Percentiles rank a stretch among this genome's conserved stretches.
Conservation (phyloP, 1,139 yeast species). For the Hemisphaericaspora xylofermentans region DNA sequence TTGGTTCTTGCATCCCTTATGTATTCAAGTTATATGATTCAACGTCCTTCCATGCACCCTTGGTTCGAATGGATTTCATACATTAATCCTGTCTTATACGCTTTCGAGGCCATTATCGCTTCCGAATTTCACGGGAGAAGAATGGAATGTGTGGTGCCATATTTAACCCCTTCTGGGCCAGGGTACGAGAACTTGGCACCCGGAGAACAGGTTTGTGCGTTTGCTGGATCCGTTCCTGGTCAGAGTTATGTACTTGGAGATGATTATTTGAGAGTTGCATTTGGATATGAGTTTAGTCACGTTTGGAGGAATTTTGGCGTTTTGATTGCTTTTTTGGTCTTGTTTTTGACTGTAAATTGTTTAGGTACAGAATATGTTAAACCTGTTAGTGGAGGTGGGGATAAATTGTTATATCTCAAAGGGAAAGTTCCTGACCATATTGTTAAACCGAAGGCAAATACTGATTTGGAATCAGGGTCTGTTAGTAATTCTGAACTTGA, state of each 20-base stretch:
- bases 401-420: conserved; percentile 54
- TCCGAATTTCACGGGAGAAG: conserved; percentile 56
- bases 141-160: conserved; percentile 46
- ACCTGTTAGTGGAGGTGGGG: conserved; percentile 58
- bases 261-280: conserved; percentile 42
- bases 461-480: conserved; percentile 15
- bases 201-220: conserved; percentile 50
- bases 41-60: conserved; percentile 58
- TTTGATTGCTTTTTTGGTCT: conserved; percentile 52
- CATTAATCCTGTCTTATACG: conserved; percentile 55
- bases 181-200: conserved; percentile 41
- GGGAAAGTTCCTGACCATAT: conserved; percentile 46
- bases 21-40: conserved; percentile 58
- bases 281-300: conserved; percentile 42
- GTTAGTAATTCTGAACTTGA: conserved; percentile 28
- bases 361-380: conserved; percentile 51
- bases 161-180: conserved; percentile 52
- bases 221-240: conserved; percentile 50
- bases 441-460: conserved; percentile 20
- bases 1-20: conserved; percentile 46
- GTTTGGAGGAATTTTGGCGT: conserved; percentile 71
- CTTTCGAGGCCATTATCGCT: conserved; percentile 54
- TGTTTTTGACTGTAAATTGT: conserved; percentile 46
- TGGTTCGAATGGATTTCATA: conserved; percentile 68
- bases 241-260: conserved; percentile 47